Evolutionary conservation across 257 asterid genomes (phyloP), one percentile per base, ranked within the genome.

Genomic region (Solanum gandarillasii): DNA sequence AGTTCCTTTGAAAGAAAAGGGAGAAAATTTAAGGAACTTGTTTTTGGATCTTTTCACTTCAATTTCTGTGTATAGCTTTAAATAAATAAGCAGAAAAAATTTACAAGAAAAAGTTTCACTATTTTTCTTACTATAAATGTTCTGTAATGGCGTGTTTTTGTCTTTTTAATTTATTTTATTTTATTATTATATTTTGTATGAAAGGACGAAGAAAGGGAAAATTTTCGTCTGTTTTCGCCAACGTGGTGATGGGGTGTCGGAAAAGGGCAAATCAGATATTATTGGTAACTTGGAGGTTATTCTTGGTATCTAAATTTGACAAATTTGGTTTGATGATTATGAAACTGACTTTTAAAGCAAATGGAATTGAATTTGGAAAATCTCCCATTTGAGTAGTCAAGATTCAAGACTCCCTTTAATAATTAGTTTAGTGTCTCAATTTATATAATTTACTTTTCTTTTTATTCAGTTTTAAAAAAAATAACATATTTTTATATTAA

Each of bases 61-160:
- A 48, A 31, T 82, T 3, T 82, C 7, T 48, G 86, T 82, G 9
- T 82, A 10, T 20, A 82, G 86, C 70, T 82, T 82, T 48, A 82
- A 82, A 48, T 82, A 82, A 82, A 29, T 31, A 81, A 81, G 67
- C 3, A 82, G 43, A 82, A 48, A 9, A 9, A 27, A 16, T 16
- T 55, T 55, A 55, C 65, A 55, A 21, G 4, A 25, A 38, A n/a
- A 82, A 82, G 31, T 82, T 82, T 82, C 71, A 31, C 86, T 82
- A 3, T 46, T 65, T 81, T 20, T 46, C 85, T 46, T 81, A 18
- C 70, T 29, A 43, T 21, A 81, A 31, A 52, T 52, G 41, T 82
- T 82, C 86, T 48, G 86, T 82, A 82, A 82, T 82, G 86, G 70
- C 86, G 86, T 82, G 86, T 82, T 81, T 27, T 82, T 31, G 31